phyloP scores from a whole-genome alignment of 2,329 filamentous ascomycete genomes.

The Fusarium incarnatum region DNA sequence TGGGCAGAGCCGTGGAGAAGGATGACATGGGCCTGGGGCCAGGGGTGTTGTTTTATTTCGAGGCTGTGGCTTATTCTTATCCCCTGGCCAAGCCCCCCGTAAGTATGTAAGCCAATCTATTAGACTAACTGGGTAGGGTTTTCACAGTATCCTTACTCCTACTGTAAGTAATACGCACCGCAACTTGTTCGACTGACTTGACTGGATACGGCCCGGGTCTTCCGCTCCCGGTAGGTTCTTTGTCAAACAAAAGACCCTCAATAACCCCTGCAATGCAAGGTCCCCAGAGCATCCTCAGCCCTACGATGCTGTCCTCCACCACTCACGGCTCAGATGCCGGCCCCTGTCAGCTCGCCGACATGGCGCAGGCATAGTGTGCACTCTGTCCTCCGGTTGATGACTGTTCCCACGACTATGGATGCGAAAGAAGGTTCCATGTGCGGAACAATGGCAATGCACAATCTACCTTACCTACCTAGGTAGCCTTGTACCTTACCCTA shows the following conservation, averaged over 20 bases:
- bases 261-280: constrained; percentile 31
- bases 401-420: constrained; percentile 19
- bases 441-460: constrained; percentile 25
- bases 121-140: background rate
- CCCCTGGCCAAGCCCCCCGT: constrained; percentile 28
- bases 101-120: constrained; percentile 22
- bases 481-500: constrained; percentile 12
- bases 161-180: constrained; percentile 23
- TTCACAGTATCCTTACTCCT: background rate
- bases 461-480: constrained; percentile 3
- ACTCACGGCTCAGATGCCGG: constrained; percentile 25
- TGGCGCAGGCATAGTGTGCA: constrained; percentile 32
- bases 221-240: constrained; percentile 23
- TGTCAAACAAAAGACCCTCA: constrained; percentile 2
- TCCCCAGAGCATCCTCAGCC: constrained; percentile 35
- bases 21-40: constrained; percentile 17
- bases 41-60: constrained; percentile 23
- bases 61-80: constrained; percentile 42
- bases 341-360: constrained; percentile 43
- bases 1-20: constrained; percentile 24
- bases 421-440: constrained; percentile 33
- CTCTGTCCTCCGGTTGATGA: constrained; percentile 11
- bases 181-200: constrained; percentile 6
- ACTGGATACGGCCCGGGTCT: constrained; percentile 32
- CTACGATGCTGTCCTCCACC: constrained; percentile 32